Evolutionary conservation across 495 filamentous ascomycete genomes (phyloP).

Genomic region (Cryomyces minteri): DNA sequence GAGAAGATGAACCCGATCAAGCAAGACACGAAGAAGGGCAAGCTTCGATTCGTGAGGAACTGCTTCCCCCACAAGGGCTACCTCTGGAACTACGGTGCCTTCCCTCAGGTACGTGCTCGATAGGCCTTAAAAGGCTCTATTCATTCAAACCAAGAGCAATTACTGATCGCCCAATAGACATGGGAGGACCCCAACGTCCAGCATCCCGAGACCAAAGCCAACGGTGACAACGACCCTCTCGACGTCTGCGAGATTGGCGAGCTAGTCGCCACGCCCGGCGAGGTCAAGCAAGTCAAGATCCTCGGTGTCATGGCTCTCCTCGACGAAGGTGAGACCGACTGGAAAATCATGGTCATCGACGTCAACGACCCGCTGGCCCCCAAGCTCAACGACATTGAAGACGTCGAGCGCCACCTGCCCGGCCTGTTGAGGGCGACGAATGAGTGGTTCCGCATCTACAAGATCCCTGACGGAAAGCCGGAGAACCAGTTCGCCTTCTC

Average conservation of each 20-base stretch:
- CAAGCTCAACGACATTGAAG: slow-evolving; percentile 97
- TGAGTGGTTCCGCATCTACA: slow-evolving; percentile 99
- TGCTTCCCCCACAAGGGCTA: slow-evolving; percentile 99
- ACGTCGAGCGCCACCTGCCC: slow-evolving; percentile 96
- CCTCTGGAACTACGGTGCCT: slow-evolving; percentile 99
- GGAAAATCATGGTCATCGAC: slow-evolving; percentile 99
- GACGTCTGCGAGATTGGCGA: slow-evolving; percentile 99
- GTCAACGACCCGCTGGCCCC: slow-evolving; percentile 89
- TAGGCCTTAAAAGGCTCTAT: neutral
- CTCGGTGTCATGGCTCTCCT: slow-evolving; percentile 98
- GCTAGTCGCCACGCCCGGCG: slow-evolving; percentile 82
- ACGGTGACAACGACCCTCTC: slow-evolving; percentile 98
- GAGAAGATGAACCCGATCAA: slow-evolving; percentile 95
- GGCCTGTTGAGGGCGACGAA: slow-evolving; percentile 94
- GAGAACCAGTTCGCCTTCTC: slow-evolving; percentile 99
- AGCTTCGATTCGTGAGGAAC: slow-evolving; percentile 96
- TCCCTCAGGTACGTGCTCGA: slow-evolving; percentile 60
- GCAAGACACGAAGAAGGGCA: slow-evolving; percentile 78
- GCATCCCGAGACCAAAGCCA: slow-evolving; percentile 98
- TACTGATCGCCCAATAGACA: slow-evolving; percentile 36
- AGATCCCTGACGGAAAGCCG: slow-evolving; percentile 99
- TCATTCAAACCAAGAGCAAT: neutral
- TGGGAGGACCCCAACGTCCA: slow-evolving; percentile 95
- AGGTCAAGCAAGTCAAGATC: slow-evolving; percentile 99
- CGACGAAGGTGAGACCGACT: slow-evolving; percentile 99